Percentiles rank a stretch among this genome's conserved stretches.
Evolutionary conservation across 306 rosid species (phyloP).

Genomic region (Prunus salicina): DNA sequence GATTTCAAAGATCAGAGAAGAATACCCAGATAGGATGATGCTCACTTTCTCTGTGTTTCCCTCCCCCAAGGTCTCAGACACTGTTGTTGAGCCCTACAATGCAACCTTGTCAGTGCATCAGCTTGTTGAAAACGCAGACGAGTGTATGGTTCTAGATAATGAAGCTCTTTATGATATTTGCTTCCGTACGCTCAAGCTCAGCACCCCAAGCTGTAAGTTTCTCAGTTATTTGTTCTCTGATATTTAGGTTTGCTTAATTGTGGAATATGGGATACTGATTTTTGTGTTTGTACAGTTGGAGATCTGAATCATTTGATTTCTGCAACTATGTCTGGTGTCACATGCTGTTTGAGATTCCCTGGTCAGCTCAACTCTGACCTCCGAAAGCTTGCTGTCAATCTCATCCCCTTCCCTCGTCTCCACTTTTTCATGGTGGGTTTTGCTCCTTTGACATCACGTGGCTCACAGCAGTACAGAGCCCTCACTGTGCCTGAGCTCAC

Average conservation of each 20-base stretch:
- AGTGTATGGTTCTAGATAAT: constrained; percentile 73
- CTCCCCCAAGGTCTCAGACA: constrained; percentile 53
- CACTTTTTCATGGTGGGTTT: constrained; percentile 78
- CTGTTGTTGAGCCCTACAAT: constrained; percentile 78
- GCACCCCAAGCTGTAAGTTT: constrained; percentile 75
- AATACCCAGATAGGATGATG: constrained; percentile 71
- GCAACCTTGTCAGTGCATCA: constrained; percentile 78
- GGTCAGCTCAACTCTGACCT: constrained; percentile 77
- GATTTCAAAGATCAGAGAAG: constrained; percentile 73
- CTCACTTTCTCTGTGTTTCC: constrained; percentile 68
- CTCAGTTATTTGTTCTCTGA: background rate
- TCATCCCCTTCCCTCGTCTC: constrained; percentile 72
- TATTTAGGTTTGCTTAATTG: background rate
- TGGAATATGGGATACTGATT: background rate
- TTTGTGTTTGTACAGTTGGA: constrained; percentile 43
- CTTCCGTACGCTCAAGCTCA: constrained; percentile 77
- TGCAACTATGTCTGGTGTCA: constrained; percentile 86
- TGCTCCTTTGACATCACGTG: constrained; percentile 71
- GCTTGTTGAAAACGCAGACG: constrained; percentile 75
- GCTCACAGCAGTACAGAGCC: constrained; percentile 72
- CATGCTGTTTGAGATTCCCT: constrained; percentile 79
- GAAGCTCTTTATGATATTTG: constrained; percentile 77
- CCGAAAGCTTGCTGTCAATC: constrained; percentile 59
- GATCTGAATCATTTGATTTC: constrained; percentile 78
- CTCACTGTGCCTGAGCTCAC: constrained; percentile 76